Evolutionary conservation across 1,139 yeast species (phyloP).

Genomic region (Kurtzmaniella quercitrusa): DNA sequence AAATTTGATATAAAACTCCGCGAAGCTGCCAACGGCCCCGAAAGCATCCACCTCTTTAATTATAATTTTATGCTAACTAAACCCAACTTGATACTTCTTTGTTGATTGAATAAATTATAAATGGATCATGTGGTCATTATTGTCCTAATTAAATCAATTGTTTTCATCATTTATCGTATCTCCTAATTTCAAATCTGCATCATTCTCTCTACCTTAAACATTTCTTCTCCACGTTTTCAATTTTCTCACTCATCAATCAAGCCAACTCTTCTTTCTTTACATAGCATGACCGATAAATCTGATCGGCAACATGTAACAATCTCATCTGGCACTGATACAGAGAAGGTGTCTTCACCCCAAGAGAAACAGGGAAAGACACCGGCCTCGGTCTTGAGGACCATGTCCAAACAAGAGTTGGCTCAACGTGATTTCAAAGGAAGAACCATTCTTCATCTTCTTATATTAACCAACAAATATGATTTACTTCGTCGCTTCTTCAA

Average conservation of each 20-base stretch:
- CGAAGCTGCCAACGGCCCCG: no score
- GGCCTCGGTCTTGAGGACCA: conserved; percentile 18
- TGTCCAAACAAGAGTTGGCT: conserved; percentile 40
- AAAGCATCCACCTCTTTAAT: no score
- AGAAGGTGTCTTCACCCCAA: neutral
- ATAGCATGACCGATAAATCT: neutral
- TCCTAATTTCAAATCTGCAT: no score
- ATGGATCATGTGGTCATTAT: no score
- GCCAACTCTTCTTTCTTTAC: neutral
- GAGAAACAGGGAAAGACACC: conserved; percentile 8
- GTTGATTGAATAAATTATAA: no score
- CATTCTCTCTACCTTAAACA: neutral
- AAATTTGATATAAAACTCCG: no score
- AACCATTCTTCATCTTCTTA: conserved; percentile 56
- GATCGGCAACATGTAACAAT: neutral
- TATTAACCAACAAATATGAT: conserved; percentile 48
- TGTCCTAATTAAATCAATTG: no score
- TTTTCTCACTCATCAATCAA: neutral
- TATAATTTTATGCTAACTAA: no score
- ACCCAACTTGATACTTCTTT: no score
- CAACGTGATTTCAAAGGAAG: conserved; percentile 74
- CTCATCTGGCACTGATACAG: neutral
- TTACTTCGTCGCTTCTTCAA: conserved; percentile 44
- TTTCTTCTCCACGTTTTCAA: neutral
- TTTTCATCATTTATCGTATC: no score